These are phyloP conservation scores for Ophiorrhiza pumila DNA, from an alignment of 257 asterid species.

Conservation along the genomic window DNA sequence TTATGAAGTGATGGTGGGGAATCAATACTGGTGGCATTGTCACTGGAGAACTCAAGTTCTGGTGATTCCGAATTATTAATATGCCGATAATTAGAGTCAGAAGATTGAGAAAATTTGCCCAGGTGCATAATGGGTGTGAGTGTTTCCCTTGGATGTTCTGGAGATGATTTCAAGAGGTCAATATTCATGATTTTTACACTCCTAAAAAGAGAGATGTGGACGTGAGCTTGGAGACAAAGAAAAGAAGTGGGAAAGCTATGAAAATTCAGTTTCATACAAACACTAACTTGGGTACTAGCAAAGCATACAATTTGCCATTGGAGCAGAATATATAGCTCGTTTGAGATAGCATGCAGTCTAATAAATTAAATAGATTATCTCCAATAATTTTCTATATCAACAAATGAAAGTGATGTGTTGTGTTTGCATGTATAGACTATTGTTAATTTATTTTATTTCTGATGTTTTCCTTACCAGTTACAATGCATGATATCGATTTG, in stretches of 20 bases:
- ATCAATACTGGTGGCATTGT: slow-evolving; percentile 14
- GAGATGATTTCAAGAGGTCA: slow-evolving; percentile 21
- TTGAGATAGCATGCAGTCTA: neutral
- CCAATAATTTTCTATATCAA: neutral
- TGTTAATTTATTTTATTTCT: neutral
- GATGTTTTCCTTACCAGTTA: neutral
- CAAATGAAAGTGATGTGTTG: neutral
- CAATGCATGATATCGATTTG: slow-evolving; percentile 5
- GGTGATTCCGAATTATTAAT: slow-evolving; percentile 15
- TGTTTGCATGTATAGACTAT: neutral
- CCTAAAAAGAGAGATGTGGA: neutral
- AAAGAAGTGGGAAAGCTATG: slow-evolving; percentile 9
- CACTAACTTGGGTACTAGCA: slow-evolving; percentile 8
- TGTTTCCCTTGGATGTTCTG: slow-evolving; percentile 22
- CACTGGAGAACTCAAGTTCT: slow-evolving; percentile 23
- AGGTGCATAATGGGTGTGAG: slow-evolving; percentile 4
- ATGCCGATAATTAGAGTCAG: neutral
- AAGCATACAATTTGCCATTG: slow-evolving; percentile 2
- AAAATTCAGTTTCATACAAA: slow-evolving; percentile 4
- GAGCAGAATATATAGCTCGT: slow-evolving; percentile 7
- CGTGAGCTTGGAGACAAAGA: neutral
- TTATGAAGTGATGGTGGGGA: slow-evolving; percentile 12
- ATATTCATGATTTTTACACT: slow-evolving; percentile 23
- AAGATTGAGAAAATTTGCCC: slow-evolving; percentile 14
- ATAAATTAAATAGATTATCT: slow-evolving; percentile 12